Evolutionary conservation across 192 early-diverging fungal species (phyloP).

Genomic region (Funneliformis mosseae): DNA sequence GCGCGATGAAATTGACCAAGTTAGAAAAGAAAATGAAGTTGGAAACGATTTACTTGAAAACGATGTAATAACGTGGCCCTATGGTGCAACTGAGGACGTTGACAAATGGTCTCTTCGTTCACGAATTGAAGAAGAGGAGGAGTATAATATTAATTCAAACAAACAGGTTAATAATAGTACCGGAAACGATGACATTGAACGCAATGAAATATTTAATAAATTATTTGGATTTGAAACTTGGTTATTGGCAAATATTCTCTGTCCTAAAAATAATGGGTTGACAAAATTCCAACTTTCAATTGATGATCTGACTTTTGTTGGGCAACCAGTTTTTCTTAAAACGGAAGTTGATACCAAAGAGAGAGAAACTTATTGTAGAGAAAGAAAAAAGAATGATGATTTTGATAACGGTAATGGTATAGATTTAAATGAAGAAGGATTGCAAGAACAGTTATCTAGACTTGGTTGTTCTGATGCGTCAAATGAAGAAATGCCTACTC

Average conservation of each 20-base stretch:
- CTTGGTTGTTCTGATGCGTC: neutral
- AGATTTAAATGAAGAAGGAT: constrained; percentile 54
- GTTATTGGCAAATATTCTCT: constrained; percentile 83
- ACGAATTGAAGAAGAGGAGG: constrained; percentile 23
- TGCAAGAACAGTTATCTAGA: constrained; percentile 35
- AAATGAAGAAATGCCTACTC: neutral
- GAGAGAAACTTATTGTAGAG: constrained; percentile 33
- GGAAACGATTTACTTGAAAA: constrained; percentile 23
- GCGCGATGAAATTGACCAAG: constrained; percentile 14
- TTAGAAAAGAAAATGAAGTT: neutral
- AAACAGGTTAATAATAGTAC: constrained; percentile 33
- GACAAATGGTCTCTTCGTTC: constrained; percentile 2
- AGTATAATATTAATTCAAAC: neutral
- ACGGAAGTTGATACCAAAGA: constrained; percentile 44
- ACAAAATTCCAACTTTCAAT: constrained; percentile 84
- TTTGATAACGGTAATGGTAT: constrained; percentile 58
- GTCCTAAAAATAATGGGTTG: constrained; percentile 83
- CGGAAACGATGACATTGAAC: constrained; percentile 27
- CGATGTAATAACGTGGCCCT: constrained; percentile 17
- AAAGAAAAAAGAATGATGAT: constrained; percentile 45
- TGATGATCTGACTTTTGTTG: constrained; percentile 84
- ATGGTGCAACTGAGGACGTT: constrained; percentile 4
- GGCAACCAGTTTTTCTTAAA: constrained; percentile 56
- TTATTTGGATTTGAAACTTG: constrained; percentile 74
- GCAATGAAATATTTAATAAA: constrained; percentile 28